Conservation (phyloP, 2,329 filamentous ascomycete genomes). For the Aspergillus piperis region DNA sequence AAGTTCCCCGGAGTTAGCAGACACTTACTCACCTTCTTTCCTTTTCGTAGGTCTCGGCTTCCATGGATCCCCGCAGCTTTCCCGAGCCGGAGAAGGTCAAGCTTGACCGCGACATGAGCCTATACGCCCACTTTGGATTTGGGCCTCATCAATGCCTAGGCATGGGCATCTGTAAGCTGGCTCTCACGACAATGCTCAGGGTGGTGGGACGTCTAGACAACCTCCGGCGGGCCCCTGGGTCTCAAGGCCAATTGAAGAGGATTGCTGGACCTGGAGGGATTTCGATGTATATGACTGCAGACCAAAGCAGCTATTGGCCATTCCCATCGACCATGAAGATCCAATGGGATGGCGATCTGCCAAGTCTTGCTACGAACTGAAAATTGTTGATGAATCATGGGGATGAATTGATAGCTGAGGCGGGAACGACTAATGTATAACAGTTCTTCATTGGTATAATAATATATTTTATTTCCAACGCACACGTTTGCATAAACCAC, state of each 20-base stretch:
- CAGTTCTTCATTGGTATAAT: not conserved
- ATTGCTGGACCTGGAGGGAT: slow-evolving; percentile 42
- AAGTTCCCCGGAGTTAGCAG: not conserved
- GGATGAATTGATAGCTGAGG: not conserved
- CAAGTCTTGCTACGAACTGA: slow-evolving; percentile 17
- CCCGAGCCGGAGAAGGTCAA: slow-evolving; percentile 52
- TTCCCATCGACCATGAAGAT: slow-evolving; percentile 50
- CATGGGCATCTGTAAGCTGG: slow-evolving; percentile 34
- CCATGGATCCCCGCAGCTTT: slow-evolving; percentile 39
- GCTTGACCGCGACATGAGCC: slow-evolving; percentile 62
- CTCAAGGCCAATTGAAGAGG: slow-evolving; percentile 45
- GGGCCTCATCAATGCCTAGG: slow-evolving; percentile 67
- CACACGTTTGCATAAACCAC: not conserved
- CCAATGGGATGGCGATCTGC: slow-evolving; percentile 45
- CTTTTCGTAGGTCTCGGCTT: slow-evolving; percentile 34
- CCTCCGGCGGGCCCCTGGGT: slow-evolving; percentile 43
- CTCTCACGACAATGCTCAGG: slow-evolving; percentile 43
- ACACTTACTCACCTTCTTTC: not conserved
- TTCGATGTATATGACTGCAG: slow-evolving; percentile 46
- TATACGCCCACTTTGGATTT: slow-evolving; percentile 65
- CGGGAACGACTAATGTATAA: not conserved
- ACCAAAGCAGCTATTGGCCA: slow-evolving; percentile 45
- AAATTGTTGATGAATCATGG: not conserved
- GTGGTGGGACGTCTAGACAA: slow-evolving; percentile 45
- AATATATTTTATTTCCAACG: not conserved